phyloP scores from a whole-genome alignment of 2,329 filamentous ascomycete species.

The Xylariales sp. region DNA sequence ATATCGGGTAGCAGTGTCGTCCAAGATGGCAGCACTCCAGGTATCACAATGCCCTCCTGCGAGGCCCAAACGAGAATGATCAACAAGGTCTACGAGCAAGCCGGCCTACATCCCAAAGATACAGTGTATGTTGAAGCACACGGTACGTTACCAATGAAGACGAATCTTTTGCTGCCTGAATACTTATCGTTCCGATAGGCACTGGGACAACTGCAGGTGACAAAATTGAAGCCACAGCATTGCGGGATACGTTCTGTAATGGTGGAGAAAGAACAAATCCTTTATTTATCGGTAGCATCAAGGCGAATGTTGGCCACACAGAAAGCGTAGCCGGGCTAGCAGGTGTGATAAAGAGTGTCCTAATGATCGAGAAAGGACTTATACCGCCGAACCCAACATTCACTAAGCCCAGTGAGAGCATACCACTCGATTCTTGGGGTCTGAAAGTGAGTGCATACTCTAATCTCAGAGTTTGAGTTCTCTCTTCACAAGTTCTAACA shows the following conservation, averaged over 20 bases:
- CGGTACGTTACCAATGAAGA: no score
- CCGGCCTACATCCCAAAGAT: conserved; percentile 22
- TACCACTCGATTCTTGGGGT: no score
- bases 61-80: conserved; percentile 29
- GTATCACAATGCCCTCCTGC: conserved; percentile 2
- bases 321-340: background rate
- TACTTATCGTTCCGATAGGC: no score
- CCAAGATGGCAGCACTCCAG: conserved; percentile 1
- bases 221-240: background rate
- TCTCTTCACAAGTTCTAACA: background rate
- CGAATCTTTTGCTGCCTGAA: no score
- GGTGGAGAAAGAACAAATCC: background rate
- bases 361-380: background rate
- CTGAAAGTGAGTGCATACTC: no score
- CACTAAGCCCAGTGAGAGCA: background rate
- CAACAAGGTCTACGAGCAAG: conserved; percentile 25
- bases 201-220: conserved; percentile 3
- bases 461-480: no score
- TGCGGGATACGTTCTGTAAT: background rate
- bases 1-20: conserved; percentile 2
- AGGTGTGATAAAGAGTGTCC: background rate
- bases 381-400: conserved; percentile 1
- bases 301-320: background rate
- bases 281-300: background rate
- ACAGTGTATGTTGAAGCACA: conserved; percentile 11